Evolutionary conservation across 257 asterid species (phyloP).

Genomic region (Petunia axillaris): DNA sequence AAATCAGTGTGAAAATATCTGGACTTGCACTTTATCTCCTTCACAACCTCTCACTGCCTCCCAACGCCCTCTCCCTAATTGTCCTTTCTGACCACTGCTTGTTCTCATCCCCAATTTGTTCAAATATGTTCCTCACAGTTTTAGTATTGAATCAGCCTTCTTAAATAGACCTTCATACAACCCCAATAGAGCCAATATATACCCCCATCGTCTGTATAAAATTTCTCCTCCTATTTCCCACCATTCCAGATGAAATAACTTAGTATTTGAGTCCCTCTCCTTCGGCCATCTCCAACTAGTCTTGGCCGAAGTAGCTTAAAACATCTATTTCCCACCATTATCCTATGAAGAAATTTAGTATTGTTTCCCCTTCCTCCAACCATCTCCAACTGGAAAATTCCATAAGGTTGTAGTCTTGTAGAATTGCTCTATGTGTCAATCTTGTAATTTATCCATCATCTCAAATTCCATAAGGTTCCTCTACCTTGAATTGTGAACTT

Average conservation of each 20-base stretch:
- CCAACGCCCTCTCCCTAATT: not conserved
- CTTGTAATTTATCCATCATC: conserved; percentile 9
- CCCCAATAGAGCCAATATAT: not conserved
- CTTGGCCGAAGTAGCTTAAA: no score
- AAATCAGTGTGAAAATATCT: conserved; percentile 12
- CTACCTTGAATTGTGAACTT: conserved; percentile 13
- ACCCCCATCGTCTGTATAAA: not conserved
- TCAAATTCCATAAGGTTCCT: conserved; percentile 3
- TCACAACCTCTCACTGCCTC: not conserved
- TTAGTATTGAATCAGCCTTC: not conserved
- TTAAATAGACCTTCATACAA: not conserved
- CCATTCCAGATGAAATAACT: not conserved
- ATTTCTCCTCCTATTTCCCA: not conserved
- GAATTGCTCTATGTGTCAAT: conserved; percentile 2
- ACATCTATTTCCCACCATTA: not conserved
- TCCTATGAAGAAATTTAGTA: not conserved
- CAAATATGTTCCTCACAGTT: not conserved
- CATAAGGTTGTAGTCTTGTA: not conserved
- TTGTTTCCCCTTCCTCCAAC: not conserved
- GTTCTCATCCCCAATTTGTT: not conserved
- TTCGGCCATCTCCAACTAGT: conserved; percentile 10
- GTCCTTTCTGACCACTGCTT: not conserved
- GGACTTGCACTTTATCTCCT: not conserved
- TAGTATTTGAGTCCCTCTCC: not conserved
- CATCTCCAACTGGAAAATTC: conserved; percentile 1